Conservation (phyloP, 2,329 filamentous ascomycete genomes). For the Colletotrichum lini region DNA sequence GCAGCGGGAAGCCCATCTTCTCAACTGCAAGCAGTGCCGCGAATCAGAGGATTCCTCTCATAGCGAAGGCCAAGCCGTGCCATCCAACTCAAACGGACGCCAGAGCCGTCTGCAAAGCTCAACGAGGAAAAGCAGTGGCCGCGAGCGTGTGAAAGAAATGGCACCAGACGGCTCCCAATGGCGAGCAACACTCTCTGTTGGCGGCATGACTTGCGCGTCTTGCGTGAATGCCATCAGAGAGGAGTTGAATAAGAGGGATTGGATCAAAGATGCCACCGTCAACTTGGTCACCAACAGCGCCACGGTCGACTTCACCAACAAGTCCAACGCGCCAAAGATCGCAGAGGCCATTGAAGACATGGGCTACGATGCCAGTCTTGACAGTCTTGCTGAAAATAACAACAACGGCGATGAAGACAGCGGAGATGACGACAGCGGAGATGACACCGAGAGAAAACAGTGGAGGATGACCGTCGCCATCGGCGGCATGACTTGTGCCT, state of each 20-base stretch:
- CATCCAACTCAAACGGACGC: conserved; percentile 4
- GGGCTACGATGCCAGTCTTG: conserved; percentile 76
- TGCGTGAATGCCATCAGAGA: conserved; percentile 76
- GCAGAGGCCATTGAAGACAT: conserved; percentile 70
- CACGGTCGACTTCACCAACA: conserved; percentile 66
- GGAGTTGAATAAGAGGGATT: conserved; percentile 70
- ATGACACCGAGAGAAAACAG: conserved; percentile 25
- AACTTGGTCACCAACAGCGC: conserved; percentile 79
- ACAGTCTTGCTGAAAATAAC: conserved; percentile 61
- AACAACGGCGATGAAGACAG: conserved; percentile 60
- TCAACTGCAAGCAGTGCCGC: conserved; percentile 61
- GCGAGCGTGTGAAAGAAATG: conserved; percentile 24
- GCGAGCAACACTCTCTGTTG: conserved; percentile 71
- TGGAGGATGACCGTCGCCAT: conserved; percentile 72
- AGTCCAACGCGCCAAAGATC: conserved; percentile 51
- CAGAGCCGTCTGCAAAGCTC: conserved; percentile 13
- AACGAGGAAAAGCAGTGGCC: conserved; percentile 19
- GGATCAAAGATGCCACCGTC: conserved; percentile 71
- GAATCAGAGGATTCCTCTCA: conserved; percentile 42
- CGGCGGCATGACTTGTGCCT: conserved; percentile 81
- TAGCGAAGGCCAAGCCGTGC: conserved; percentile 1
- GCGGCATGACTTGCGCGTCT: conserved; percentile 81
- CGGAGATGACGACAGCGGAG: conserved; percentile 49
- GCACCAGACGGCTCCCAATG: conserved; percentile 49
- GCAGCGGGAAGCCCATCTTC: conserved; percentile 53